Conservation (phyloP, 148 eudicot genomes). For the Beta vulgaris region DNA sequence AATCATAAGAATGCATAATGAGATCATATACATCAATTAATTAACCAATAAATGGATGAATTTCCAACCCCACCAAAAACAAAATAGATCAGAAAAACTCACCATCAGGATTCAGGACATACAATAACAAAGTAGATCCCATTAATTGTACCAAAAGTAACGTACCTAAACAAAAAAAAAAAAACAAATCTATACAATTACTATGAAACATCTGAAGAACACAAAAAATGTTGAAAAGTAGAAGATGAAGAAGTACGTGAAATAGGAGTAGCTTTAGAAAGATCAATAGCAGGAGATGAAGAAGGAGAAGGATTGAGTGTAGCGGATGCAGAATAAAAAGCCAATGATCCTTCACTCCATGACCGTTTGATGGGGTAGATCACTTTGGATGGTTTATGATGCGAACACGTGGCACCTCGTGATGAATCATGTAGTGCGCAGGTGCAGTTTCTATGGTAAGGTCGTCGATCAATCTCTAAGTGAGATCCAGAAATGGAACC, state of each 20-base stretch:
- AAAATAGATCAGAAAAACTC: neutral
- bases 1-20: too few relatives aligned
- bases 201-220: neutral
- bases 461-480: conserved; percentile 16
- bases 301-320: conserved; percentile 3
- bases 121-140: too few relatives aligned
- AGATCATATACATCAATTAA: too few relatives aligned
- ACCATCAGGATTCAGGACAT: too few relatives aligned
- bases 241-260: neutral
- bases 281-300: conserved; percentile 1
- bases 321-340: conserved; percentile 11
- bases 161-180: too few relatives aligned
- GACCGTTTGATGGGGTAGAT: conserved; percentile 46
- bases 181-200: neutral
- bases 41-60: neutral
- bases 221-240: neutral
- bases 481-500: conserved; percentile 15
- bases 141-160: too few relatives aligned
- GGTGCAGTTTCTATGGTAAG: conserved; percentile 28
- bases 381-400: conserved; percentile 20
- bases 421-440: conserved; percentile 20
- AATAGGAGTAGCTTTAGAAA: neutral
- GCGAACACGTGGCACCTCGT: neutral
- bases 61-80: neutral
- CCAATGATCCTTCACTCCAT: conserved; percentile 22